Base-by-base conservation (phyloP, 2,329 filamentous ascomycete species). In the Atkinsonella texensis region DNA sequence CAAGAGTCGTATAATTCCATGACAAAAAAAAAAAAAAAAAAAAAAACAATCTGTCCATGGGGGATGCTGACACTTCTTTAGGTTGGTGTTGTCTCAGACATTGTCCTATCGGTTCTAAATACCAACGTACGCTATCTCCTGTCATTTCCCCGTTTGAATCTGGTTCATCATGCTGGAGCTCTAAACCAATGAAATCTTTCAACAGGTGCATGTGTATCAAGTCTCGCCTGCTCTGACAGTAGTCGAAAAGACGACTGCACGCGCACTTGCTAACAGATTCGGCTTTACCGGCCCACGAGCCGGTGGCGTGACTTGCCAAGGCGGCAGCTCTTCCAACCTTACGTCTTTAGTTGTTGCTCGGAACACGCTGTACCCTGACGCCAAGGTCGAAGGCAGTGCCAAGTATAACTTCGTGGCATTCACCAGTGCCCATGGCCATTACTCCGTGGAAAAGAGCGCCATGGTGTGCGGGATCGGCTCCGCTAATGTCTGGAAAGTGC, bases 361-460 rank as follows among this genome's bases (percentile, higher is more conserved):
- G 53, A 96, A 95, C 71, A 85, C 79, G 0, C 75, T 96, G 2
- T 95, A 82, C 64, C 90, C 91, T 0, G 74, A 80, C 10, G 89
- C 84, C 49, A 95, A 95, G 67, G 71, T 70, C 0, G 66, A 77
- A 1, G 93, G 93, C 15, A 89, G 89, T 62, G 77, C 74, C 1
- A 63, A 64, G 4, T 68, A 74, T 55, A 74, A 77, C 18, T 91
- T 96, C 60, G 84, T 89, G 18, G 70, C 96, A 51, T 96, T 97
- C 71, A 96, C 91, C 2, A 88, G 83, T 58, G 81, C 77, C 1
- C 89, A 97, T 65, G 90, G 91, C 0, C 93, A 97, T 73, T 98
- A 97, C 72, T 90, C 84, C 5, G 80, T 97, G 28, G 89, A 95
- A 62, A 97, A 97, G 70, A 90, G 89, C 2, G 90, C 90, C n/a